Evolutionary conservation across 495 filamentous ascomycete species (phyloP), one percentile per base, ranked within the genome.

Genomic region (Evansstolkia leycettana): DNA sequence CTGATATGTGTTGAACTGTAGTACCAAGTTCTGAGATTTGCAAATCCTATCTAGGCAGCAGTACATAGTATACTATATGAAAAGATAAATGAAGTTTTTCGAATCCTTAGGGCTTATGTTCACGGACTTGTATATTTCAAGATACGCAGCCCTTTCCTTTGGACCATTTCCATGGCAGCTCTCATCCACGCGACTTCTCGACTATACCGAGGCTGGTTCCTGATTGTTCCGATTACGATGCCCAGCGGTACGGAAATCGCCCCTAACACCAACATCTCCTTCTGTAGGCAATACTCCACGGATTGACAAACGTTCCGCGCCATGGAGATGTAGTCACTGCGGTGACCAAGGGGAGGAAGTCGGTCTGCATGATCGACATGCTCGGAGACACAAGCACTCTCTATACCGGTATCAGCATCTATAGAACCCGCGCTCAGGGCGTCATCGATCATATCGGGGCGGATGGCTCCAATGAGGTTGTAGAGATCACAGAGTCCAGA

Each of bases 231-330:
- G 17, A 43, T 29, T 7, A 43, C 42, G 40, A 51, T 34, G 2
- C 39, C 41, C 15, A 51, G 31, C 7, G 42, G 36, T 1, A 47
- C 39, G 8, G 39, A 34, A n/a, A 48, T 14, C 2, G 42, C 33
- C 9, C 48, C 42, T 2, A 29, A 28, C 29, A 51, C 18, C 11
- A 40, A 13, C 31, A 42, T 30, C 1, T 48, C 37, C 17, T 50
- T 36, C 14, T 45, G 27, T 7, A 55, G 12, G 17, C 45, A 50
- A 23, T 47, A 62, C 28, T 55, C 50, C 7, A 58, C 33, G 1
- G 53, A 50, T 33, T 58, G 55, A 23, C 53, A 55, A 12, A 62
- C 57, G 31, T 51, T 45, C 9, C 48, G 40, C 5, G 47, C 49
- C 34, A 57, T 37, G 7, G 17, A 32, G 6, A 46, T 12, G 32